Conservation (phyloP, 169 alveolate species). For the Babesia gibsoni region DNA sequence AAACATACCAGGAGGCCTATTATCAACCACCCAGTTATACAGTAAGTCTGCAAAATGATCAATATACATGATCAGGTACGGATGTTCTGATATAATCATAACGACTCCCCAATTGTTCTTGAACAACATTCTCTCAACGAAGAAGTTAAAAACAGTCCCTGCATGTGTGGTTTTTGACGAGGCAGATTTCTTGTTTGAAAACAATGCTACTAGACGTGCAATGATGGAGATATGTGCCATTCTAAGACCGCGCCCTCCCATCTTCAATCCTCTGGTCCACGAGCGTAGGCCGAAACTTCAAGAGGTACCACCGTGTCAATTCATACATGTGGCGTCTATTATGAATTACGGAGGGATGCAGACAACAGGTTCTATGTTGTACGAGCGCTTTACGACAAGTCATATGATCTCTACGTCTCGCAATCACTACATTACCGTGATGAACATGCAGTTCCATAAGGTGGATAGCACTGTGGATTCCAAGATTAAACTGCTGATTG, state of each 20-base stretch:
- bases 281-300: neutral
- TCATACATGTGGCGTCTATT: conserved; percentile 69
- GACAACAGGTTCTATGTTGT: conserved; percentile 71
- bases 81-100: conserved; percentile 66
- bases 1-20: conserved; percentile 26
- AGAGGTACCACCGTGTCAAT: conserved; percentile 64
- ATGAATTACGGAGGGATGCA: conserved; percentile 69
- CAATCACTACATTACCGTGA: conserved; percentile 11
- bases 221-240: conserved; percentile 66
- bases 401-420: conserved; percentile 1
- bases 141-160: conserved; percentile 48
- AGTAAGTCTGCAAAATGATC: conserved; percentile 13
- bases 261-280: conserved; percentile 65
- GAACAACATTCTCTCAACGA: conserved; percentile 40
- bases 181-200: conserved; percentile 70
- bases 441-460: neutral
- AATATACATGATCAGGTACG: conserved; percentile 49
- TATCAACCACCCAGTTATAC: conserved; percentile 39
- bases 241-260: conserved; percentile 68
- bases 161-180: conserved; percentile 74
- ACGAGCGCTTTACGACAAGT: conserved; percentile 68
- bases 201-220: conserved; percentile 70
- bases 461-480: conserved; percentile 9
- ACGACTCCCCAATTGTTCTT: conserved; percentile 72
- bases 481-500: conserved; percentile 8